These are phyloP conservation scores for Penicillium psychrofluorescens DNA, from an alignment of 495 filamentous ascomycete species.

Conservation along the genomic window DNA sequence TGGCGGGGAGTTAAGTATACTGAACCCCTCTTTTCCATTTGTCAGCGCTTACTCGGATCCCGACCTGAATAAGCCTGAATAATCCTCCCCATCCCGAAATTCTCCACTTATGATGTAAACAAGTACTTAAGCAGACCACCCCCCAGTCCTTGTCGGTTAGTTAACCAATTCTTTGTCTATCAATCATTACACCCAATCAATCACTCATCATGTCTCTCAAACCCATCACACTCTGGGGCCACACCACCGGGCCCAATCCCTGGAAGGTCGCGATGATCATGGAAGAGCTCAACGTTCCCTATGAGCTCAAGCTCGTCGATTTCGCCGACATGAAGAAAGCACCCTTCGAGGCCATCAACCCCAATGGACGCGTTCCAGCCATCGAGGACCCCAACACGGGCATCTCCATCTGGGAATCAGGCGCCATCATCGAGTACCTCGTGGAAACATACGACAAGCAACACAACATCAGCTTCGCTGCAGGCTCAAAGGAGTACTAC, in stretches of 20 bases:
- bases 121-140: no score
- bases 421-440: conserved; percentile 67
- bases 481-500: conserved; percentile 41
- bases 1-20: no score
- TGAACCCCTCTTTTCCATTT: no score
- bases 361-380: conserved; percentile 59
- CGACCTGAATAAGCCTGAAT: no score
- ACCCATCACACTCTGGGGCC: no score
- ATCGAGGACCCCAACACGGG: conserved; percentile 64
- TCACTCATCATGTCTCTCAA: no score
- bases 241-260: conserved; percentile 37
- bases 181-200: no score
- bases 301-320: conserved; percentile 34
- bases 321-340: conserved; percentile 50
- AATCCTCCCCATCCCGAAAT: no score
- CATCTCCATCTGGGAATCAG: conserved; percentile 63
- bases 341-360: conserved; percentile 52
- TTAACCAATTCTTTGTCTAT: no score
- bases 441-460: conserved; percentile 63
- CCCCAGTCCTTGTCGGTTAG: no score
- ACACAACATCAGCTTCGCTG: conserved; percentile 48
- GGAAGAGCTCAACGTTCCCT: conserved; percentile 54
- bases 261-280: conserved; percentile 60
- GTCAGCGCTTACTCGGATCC: no score
- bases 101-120: no score